Conservation (phyloP, 345 rosid species). For the Adansonia digitata region DNA sequence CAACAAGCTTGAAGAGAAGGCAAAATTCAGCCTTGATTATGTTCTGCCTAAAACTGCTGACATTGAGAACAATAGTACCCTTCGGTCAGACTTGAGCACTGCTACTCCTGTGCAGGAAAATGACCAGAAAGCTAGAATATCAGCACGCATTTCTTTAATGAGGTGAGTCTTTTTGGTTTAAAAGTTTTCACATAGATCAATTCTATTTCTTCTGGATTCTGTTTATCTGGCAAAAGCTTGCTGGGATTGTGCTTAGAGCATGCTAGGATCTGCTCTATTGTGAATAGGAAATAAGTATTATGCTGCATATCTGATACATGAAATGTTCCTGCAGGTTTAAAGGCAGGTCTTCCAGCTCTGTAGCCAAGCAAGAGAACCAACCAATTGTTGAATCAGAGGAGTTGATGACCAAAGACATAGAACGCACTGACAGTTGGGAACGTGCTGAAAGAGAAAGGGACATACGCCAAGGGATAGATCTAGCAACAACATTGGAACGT, state of each 20-base stretch:
- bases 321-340: conserved; percentile 42
- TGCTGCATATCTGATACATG: neutral
- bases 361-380: conserved; percentile 37
- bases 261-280: neutral
- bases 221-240: neutral
- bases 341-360: conserved; percentile 42
- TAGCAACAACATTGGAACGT: conserved; percentile 94
- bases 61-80: conserved; percentile 21
- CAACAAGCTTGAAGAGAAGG: conserved; percentile 18
- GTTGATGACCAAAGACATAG: conserved; percentile 69
- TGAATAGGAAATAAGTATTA: neutral
- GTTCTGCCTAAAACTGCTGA: conserved; percentile 35
- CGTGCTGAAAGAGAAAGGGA: conserved; percentile 62
- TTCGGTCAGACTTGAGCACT: conserved; percentile 5
- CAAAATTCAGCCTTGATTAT: conserved; percentile 34
- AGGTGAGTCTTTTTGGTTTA: conserved; percentile 42
- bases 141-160: conserved; percentile 46
- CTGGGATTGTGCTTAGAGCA: neutral
- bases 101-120: conserved; percentile 24
- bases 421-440: conserved; percentile 63
- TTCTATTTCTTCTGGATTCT: neutral
- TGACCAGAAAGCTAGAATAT: conserved; percentile 43
- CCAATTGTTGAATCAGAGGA: conserved; percentile 48
- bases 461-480: conserved; percentile 89
- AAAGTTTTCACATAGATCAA: neutral